Conservation (phyloP, 2,329 filamentous ascomycete genomes). For the Claviceps pusilla region DNA sequence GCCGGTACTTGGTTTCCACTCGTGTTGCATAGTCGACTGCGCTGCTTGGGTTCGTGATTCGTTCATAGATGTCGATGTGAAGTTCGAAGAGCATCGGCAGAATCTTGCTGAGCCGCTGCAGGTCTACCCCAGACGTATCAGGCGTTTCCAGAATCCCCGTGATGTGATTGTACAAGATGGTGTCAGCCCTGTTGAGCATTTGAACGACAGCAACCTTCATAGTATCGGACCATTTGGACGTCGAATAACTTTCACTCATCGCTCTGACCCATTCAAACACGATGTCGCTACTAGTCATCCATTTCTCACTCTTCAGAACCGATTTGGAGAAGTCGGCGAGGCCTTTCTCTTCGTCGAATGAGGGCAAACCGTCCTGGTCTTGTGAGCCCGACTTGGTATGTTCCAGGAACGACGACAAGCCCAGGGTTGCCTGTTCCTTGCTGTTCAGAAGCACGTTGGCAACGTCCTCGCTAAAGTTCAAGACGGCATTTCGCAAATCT, state of each 20-base stretch:
- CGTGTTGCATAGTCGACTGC: slow-evolving; percentile 34
- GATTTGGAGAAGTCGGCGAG: slow-evolving; percentile 35
- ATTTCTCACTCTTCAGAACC: slow-evolving; percentile 27
- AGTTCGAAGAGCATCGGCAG: slow-evolving; percentile 47
- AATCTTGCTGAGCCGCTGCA: slow-evolving; percentile 26
- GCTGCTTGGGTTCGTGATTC: slow-evolving; percentile 41
- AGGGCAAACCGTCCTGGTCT: slow-evolving; percentile 29
- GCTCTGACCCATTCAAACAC: slow-evolving; percentile 42
- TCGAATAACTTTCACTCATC: slow-evolving; percentile 35
- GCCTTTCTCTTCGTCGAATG: slow-evolving; percentile 38
- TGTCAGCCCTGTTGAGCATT: slow-evolving; percentile 38
- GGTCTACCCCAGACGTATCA: slow-evolving; percentile 10
- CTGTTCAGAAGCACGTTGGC: slow-evolving; percentile 38
- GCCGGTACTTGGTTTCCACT: slow-evolving; percentile 32
- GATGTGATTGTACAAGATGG: slow-evolving; percentile 33
- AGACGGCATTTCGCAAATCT: slow-evolving; percentile 34
- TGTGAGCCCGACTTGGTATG: slow-evolving; percentile 43
- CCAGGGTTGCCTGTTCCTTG: slow-evolving; percentile 35
- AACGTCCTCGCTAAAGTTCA: slow-evolving; percentile 36
- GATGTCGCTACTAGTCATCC: slow-evolving; percentile 41
- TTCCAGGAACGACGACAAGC: slow-evolving; percentile 47
- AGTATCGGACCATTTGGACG: slow-evolving; percentile 41
- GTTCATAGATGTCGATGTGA: slow-evolving; percentile 45
- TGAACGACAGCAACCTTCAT: slow-evolving; percentile 43
- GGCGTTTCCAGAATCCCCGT: slow-evolving; percentile 25